phyloP scores from a whole-genome alignment of 2,329 filamentous ascomycete genomes.

The Sporothrix luriei region DNA sequence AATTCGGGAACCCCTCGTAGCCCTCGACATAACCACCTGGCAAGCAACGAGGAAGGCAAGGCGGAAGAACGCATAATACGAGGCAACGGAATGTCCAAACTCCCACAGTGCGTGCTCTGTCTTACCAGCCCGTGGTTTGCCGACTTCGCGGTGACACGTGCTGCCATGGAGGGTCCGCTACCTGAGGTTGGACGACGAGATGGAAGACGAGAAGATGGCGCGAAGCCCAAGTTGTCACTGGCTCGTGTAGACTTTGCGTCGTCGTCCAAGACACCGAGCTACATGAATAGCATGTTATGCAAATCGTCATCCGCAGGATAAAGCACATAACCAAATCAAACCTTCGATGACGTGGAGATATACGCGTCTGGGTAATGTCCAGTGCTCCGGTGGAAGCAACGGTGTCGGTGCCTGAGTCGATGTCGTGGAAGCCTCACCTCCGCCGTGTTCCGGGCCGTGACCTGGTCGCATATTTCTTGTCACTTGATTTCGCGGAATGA shows the following conservation, averaged over 20 bases:
- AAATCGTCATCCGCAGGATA: not conserved
- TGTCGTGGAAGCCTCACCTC: too few relatives aligned
- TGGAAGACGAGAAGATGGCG: constrained; percentile 42
- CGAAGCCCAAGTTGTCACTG: constrained; percentile 33
- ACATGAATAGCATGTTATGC: not conserved
- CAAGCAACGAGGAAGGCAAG: constrained; percentile 53
- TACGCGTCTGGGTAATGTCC: not conserved
- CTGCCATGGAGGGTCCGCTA: constrained; percentile 42
- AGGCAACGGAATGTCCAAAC: too few relatives aligned
- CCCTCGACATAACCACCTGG: constrained; percentile 51
- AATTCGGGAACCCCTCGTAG: constrained; percentile 35
- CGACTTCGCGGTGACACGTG: constrained; percentile 42
- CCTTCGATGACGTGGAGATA: not conserved
- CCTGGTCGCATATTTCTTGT: too few relatives aligned
- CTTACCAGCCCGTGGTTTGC: constrained; percentile 39
- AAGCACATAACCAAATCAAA: not conserved
- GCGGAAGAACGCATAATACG: constrained; percentile 49
- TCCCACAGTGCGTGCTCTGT: too few relatives aligned
- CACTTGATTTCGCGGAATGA: too few relatives aligned
- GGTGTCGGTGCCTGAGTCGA: not conserved
- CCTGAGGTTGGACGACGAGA: constrained; percentile 41
- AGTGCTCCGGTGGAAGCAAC: constrained; percentile 8
- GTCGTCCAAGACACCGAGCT: constrained; percentile 15
- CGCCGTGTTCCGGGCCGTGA: too few relatives aligned
- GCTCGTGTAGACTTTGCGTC: constrained; percentile 29